Conservation (phyloP, 371 early-diverging fungal species). For the Caulochytrium protostelioides region DNA sequence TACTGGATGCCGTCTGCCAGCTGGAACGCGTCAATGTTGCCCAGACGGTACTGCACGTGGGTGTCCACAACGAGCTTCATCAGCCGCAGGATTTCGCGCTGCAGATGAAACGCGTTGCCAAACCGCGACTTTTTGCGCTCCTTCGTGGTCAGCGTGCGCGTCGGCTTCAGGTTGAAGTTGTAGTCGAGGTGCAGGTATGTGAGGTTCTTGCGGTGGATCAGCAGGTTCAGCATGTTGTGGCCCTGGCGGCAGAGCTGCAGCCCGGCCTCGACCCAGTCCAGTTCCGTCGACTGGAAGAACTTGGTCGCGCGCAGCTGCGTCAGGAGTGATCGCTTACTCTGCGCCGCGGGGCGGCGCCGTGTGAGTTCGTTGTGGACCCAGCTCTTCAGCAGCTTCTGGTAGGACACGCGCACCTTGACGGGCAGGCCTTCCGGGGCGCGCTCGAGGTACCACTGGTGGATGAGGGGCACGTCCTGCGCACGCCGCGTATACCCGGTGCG, state of each 20-base stretch:
- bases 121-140: conserved; percentile 98
- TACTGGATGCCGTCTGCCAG: conserved; percentile 94
- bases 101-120: conserved; percentile 90
- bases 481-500: conserved; percentile 78
- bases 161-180: conserved; percentile 95
- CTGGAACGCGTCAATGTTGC: conserved; percentile 91
- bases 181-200: conserved; percentile 94
- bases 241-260: conserved; percentile 95
- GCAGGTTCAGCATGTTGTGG: conserved; percentile 91
- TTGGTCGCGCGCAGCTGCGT: conserved; percentile 84
- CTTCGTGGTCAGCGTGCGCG: conserved; percentile 96
- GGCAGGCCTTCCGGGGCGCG: conserved; percentile 82
- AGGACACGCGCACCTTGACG: conserved; percentile 92
- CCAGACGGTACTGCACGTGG: conserved; percentile 89
- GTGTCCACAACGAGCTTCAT: conserved; percentile 94
- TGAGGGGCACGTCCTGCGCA: conserved; percentile 82
- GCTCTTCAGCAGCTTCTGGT: conserved; percentile 80
- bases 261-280: conserved; percentile 98
- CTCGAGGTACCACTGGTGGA: conserved; percentile 94
- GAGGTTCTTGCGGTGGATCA: conserved; percentile 92
- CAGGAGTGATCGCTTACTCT: conserved; percentile 81
- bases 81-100: conserved; percentile 86
- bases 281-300: conserved; percentile 91
- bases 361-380: conserved; percentile 76
- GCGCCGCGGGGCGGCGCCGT: conserved; percentile 63